Percentiles rank a stretch among this genome's conserved stretches.
phyloP scores from a whole-genome alignment of 805 yeast genomes.

The Pichia deserticola region DNA sequence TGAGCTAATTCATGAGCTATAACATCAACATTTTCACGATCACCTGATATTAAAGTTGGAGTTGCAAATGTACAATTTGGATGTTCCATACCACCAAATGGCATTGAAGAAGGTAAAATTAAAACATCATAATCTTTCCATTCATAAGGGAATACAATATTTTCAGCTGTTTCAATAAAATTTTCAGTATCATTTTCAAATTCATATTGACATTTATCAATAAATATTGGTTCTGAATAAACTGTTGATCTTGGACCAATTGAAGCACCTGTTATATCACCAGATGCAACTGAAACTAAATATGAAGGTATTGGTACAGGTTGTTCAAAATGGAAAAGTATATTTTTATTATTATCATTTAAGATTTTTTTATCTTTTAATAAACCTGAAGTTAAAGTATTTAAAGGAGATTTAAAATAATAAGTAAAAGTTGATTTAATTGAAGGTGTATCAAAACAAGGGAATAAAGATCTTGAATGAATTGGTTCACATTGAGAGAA shows the following conservation, averaged over 20 bases:
- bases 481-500: slow-evolving; percentile 91
- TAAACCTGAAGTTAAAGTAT: slow-evolving; percentile 67
- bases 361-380: slow-evolving; percentile 8
- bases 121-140: slow-evolving; percentile 81
- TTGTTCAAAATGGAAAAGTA: slow-evolving; percentile 50
- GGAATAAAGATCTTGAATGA: slow-evolving; percentile 81
- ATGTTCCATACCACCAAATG: slow-evolving; percentile 94
- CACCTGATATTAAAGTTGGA: slow-evolving; percentile 80
- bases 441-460: slow-evolving; percentile 88
- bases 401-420: slow-evolving; percentile 52
- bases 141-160: slow-evolving; percentile 68
- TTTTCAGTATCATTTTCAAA: slow-evolving; percentile 75
- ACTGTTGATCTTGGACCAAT: slow-evolving; percentile 87
- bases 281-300: slow-evolving; percentile 77
- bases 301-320: slow-evolving; percentile 82
- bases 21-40: slow-evolving; percentile 79
- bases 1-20: slow-evolving; percentile 92
- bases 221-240: slow-evolving; percentile 65
- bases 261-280: slow-evolving; percentile 56
- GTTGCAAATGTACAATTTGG: slow-evolving; percentile 89
- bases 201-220: slow-evolving; percentile 68
- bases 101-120: slow-evolving; percentile 68
- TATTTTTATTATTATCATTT: background rate
- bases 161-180: slow-evolving; percentile 73
- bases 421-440: slow-evolving; percentile 61